These are phyloP conservation scores for Phytophthora foliorum DNA, from an alignment of 352 stramenopile genomes.

Conservation along the genomic window DNA sequence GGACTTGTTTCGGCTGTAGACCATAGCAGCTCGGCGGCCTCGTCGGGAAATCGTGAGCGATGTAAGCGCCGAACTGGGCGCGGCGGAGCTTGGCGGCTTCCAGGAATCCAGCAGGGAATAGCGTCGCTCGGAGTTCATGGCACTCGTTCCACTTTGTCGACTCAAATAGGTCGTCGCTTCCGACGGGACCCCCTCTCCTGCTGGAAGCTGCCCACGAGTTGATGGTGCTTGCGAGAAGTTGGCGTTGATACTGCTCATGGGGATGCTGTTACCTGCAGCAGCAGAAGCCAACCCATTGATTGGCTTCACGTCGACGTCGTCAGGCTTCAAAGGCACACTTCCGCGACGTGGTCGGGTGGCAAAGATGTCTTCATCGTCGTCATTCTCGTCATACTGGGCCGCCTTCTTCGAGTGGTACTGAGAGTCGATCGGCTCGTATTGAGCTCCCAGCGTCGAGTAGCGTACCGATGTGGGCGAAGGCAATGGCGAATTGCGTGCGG, in stretches of 20 bases:
- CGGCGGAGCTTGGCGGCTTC: slow-evolving; percentile 63
- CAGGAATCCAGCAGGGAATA: slow-evolving; percentile 82
- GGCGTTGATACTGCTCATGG: slow-evolving; percentile 47
- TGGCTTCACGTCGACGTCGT: slow-evolving; percentile 23
- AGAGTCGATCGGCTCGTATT: slow-evolving; percentile 71
- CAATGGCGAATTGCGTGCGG: slow-evolving; percentile 44
- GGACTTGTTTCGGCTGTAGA: slow-evolving; percentile 77
- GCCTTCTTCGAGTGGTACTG: slow-evolving; percentile 83
- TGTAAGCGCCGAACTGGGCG: slow-evolving; percentile 72
- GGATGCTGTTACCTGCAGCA: slow-evolving; percentile 27
- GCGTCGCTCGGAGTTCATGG: slow-evolving; percentile 56
- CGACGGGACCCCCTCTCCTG: slow-evolving; percentile 23
- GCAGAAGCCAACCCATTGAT: slow-evolving; percentile 19
- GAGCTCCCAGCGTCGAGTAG: slow-evolving; percentile 70
- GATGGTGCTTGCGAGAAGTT: slow-evolving; percentile 31
- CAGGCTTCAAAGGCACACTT: slow-evolving; percentile 47
- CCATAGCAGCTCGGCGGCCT: slow-evolving; percentile 62
- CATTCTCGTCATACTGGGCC: slow-evolving; percentile 67
- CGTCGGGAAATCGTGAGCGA: slow-evolving; percentile 78
- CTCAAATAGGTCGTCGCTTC: slow-evolving; percentile 48
- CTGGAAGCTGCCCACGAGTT: slow-evolving; percentile 19
- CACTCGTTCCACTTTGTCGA: slow-evolving; percentile 37
- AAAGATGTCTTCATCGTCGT: slow-evolving; percentile 46
- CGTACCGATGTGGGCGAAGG: slow-evolving; percentile 50
- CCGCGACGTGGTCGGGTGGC: slow-evolving; percentile 42